These are phyloP conservation scores for Tetradesmus lagerheimii DNA, from an alignment of 139 green algal species.

Conservation along the genomic window DNA sequence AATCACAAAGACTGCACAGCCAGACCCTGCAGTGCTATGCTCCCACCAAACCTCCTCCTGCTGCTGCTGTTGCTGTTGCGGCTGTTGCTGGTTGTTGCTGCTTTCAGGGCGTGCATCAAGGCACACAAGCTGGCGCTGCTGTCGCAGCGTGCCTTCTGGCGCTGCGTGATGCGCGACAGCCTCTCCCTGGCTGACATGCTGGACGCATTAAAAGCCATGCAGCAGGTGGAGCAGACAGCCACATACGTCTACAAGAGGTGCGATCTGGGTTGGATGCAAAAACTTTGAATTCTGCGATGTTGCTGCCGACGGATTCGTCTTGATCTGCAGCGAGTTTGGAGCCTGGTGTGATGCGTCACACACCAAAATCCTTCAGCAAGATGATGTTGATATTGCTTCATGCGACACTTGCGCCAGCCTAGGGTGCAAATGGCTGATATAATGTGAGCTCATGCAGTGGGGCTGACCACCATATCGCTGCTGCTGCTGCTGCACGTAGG, in stretches of 20 bases:
- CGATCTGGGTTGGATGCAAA: not conserved
- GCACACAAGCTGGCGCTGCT: slow-evolving; percentile 60
- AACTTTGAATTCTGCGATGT: too few relatives aligned
- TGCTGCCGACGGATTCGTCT: too few relatives aligned
- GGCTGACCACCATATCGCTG: too few relatives aligned
- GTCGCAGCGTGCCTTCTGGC: slow-evolving; percentile 59
- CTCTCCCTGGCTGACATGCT: slow-evolving; percentile 48
- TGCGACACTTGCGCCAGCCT: too few relatives aligned
- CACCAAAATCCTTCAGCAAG: too few relatives aligned
- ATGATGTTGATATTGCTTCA: not conserved
- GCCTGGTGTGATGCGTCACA: too few relatives aligned
- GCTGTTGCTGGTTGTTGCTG: not conserved
- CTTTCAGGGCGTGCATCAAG: slow-evolving; percentile 37
- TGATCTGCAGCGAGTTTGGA: too few relatives aligned
- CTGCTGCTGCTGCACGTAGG: not conserved
- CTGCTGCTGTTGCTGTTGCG: not conserved
- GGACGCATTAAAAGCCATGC: not conserved
- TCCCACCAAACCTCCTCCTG: too few relatives aligned
- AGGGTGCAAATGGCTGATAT: too few relatives aligned
- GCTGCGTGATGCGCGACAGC: slow-evolving; percentile 51
- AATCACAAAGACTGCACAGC: too few relatives aligned
- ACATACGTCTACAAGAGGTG: slow-evolving; percentile 32
- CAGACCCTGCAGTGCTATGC: too few relatives aligned
- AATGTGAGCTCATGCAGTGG: too few relatives aligned
- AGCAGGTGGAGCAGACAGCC: slow-evolving; percentile 20